A percentile compares a stretch with the other conserved stretches of the same genome.
These are phyloP conservation scores for Candida freyschussii DNA, from an alignment of 1,139 yeast species.

Conservation along the genomic window DNA sequence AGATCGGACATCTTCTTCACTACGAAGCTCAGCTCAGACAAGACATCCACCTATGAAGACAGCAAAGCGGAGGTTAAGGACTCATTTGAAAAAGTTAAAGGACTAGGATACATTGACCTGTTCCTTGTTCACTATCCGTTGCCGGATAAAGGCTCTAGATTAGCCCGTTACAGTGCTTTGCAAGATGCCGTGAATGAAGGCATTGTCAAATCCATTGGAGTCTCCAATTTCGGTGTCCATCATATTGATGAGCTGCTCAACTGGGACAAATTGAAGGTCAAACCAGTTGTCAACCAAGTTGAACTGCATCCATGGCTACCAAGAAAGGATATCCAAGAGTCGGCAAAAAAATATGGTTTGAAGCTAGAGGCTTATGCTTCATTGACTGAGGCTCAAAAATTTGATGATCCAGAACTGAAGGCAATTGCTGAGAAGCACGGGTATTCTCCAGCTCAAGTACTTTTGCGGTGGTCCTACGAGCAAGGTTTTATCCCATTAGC, in stretches of 20 bases:
- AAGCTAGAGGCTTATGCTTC: conserved; percentile 53
- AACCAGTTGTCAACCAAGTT: conserved; percentile 47
- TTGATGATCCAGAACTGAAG: conserved; percentile 46
- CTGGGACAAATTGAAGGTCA: conserved; percentile 33
- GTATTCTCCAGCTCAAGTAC: conserved; percentile 38
- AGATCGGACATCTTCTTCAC: conserved; percentile 20
- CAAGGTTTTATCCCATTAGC: conserved; percentile 67
- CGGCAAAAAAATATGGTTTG: conserved; percentile 36
- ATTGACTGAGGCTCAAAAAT: conserved; percentile 44
- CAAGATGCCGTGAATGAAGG: conserved; percentile 37
- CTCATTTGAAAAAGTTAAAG: conserved; percentile 41
- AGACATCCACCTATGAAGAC: conserved; percentile 35
- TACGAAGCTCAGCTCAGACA: conserved; percentile 15
- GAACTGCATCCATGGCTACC: conserved; percentile 51
- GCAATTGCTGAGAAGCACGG: conserved; percentile 35
- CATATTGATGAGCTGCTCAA: conserved; percentile 36
- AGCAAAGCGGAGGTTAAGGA: conserved; percentile 49
- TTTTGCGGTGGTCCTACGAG: conserved; percentile 39
- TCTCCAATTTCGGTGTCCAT: conserved; percentile 39
- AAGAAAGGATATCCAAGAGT: conserved; percentile 37
- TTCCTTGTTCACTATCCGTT: conserved; percentile 27
- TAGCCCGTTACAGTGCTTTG: conserved; percentile 40
- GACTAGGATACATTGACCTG: conserved; percentile 16
- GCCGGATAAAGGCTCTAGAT: conserved; percentile 33
- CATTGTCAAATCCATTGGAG: conserved; percentile 36